These are phyloP conservation scores for Davidsoniella australis DNA, from an alignment of 2,329 filamentous ascomycete genomes.

Conservation along the genomic window DNA sequence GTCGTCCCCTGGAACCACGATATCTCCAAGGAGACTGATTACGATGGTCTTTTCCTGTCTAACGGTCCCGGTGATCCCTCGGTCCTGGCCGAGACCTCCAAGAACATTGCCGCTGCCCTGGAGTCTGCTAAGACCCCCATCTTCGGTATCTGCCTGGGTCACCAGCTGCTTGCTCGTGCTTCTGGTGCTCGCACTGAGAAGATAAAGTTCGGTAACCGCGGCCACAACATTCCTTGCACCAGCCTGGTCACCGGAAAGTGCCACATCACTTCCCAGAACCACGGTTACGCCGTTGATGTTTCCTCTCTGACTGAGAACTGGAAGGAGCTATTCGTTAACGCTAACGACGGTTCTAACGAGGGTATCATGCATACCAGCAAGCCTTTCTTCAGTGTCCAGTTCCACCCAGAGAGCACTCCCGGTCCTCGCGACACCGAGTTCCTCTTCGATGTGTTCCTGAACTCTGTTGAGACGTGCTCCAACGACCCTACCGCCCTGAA, in stretches of 20 bases:
- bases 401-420: conserved; percentile 93
- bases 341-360: conserved; percentile 96
- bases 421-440: conserved; percentile 92
- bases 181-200: conserved; percentile 74
- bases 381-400: conserved; percentile 98
- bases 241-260: conserved; percentile 90
- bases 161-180: conserved; percentile 80
- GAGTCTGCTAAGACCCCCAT: conserved; percentile 68
- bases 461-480: conserved; percentile 59
- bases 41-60: conserved; percentile 93
- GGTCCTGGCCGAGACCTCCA: conserved; percentile 61
- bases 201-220: conserved; percentile 99
- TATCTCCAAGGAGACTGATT: conserved; percentile 62
- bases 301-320: conserved; percentile 59
- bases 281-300: conserved; percentile 85
- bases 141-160: conserved; percentile 91
- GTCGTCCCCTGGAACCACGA: conserved; percentile 96
- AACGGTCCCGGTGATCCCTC: conserved; percentile 95
- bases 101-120: conserved; percentile 61
- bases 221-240: conserved; percentile 95
- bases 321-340: conserved; percentile 93
- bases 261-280: conserved; percentile 98
- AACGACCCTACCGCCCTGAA: conserved; percentile 48
- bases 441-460: conserved; percentile 90
- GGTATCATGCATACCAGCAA: conserved; percentile 75